Percentiles rank a stretch among this genome's conserved stretches.
Conservation (phyloP, 305 asterid genomes). For the Ajuga reptans region DNA sequence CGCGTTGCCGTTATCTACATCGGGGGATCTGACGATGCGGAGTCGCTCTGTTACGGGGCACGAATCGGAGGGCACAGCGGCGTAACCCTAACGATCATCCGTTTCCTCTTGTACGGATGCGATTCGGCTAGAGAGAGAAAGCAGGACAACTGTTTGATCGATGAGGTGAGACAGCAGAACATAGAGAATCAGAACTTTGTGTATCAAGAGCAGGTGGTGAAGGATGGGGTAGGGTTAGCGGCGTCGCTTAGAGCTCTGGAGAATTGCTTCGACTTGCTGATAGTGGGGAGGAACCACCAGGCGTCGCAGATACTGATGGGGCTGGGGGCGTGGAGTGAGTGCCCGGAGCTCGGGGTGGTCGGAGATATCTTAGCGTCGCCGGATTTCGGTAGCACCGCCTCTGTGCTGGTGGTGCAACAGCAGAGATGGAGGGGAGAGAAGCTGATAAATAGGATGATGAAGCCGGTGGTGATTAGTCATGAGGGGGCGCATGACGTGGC, state of each 20-base stretch:
- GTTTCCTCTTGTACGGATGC: constrained; percentile 57
- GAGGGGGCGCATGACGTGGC: constrained; percentile 25
- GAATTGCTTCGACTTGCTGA: constrained; percentile 40
- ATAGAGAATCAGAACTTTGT: constrained; percentile 40
- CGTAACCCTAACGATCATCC: constrained; percentile 46
- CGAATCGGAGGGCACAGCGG: constrained; percentile 45
- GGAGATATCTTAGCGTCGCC: constrained; percentile 65
- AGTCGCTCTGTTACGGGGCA: constrained; percentile 58
- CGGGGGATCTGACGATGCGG: constrained; percentile 72
- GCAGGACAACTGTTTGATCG: constrained; percentile 36
- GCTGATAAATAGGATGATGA: constrained; percentile 27
- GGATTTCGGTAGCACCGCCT: constrained; percentile 50
- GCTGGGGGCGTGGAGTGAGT: constrained; percentile 71
- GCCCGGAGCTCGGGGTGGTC: constrained; percentile 74
- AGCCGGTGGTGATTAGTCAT: constrained; percentile 31
- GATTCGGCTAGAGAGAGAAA: constrained; percentile 51
- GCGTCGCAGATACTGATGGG: constrained; percentile 53
- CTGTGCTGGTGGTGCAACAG: constrained; percentile 75
- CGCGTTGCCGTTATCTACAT: constrained; percentile 39
- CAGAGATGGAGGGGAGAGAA: constrained; percentile 43
- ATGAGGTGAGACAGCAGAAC: constrained; percentile 47
- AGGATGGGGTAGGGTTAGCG: constrained; percentile 59
- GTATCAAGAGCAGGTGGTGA: constrained; percentile 65
- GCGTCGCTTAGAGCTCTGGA: constrained; percentile 39
- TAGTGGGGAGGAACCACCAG: constrained; percentile 58